These are phyloP conservation scores for Taphrina populina DNA, from an alignment of 1,139 yeast species.

Conservation along the genomic window DNA sequence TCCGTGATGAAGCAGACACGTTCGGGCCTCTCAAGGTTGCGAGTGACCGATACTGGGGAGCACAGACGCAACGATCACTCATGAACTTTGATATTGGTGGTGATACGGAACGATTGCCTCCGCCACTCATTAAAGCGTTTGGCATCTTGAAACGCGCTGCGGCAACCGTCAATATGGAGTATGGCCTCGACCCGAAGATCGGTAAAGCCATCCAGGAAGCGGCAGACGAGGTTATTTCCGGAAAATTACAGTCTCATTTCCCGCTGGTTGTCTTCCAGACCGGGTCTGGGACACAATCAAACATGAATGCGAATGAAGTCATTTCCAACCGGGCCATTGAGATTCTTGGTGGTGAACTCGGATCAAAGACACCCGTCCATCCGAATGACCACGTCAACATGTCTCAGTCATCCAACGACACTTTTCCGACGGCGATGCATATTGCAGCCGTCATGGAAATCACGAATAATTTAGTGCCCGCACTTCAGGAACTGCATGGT, in stretches of 20 bases:
- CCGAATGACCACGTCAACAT: conserved; percentile 98
- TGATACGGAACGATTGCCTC: conserved; percentile 82
- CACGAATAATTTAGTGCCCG: conserved; percentile 70
- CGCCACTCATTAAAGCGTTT: conserved; percentile 84
- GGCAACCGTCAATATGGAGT: conserved; percentile 79
- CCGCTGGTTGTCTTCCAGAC: conserved; percentile 98
- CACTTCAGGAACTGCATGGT: conserved; percentile 71
- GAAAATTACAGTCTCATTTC: conserved; percentile 89
- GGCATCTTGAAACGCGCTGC: conserved; percentile 94
- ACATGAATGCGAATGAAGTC: conserved; percentile 69
- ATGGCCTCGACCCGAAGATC: conserved; percentile 83
- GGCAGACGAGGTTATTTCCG: conserved; percentile 90
- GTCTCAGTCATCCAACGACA: conserved; percentile 97
- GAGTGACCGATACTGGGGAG: conserved; percentile 87
- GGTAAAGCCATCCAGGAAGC: conserved; percentile 86
- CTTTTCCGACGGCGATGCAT: conserved; percentile 98
- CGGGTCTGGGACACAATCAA: conserved; percentile 97
- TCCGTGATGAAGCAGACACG: conserved; percentile 30
- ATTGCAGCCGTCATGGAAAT: conserved; percentile 96
- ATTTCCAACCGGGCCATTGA: conserved; percentile 98
- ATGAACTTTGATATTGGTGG: conserved; percentile 97
- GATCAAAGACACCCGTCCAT: conserved; percentile 90
- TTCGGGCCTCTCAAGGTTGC: conserved; percentile 66
- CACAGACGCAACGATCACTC: conserved; percentile 90
- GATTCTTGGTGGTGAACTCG: conserved; percentile 83